Evolutionary conservation across 768 basidiomycete species (phyloP).

Genomic region (Suillus tomentosus): DNA sequence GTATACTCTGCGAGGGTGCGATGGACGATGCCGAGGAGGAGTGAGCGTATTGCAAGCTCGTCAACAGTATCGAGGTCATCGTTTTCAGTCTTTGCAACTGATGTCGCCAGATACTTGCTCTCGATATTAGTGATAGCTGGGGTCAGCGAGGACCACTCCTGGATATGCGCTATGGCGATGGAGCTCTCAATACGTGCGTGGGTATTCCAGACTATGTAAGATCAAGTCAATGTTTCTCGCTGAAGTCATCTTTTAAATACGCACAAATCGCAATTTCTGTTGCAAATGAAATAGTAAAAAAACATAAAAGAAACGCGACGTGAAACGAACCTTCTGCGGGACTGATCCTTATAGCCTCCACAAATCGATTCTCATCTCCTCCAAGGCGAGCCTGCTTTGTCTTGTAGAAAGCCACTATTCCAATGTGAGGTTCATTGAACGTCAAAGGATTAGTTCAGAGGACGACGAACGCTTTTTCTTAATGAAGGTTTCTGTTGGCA

Average conservation of each 20-base stretch:
- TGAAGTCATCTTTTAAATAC: slow-evolving; percentile 23
- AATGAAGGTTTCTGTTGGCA: slow-evolving; percentile 78
- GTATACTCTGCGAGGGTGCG: slow-evolving; percentile 53
- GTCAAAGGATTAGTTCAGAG: slow-evolving; percentile 1
- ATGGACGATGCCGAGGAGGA: slow-evolving; percentile 69
- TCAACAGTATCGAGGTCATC: slow-evolving; percentile 66
- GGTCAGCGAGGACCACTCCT: slow-evolving; percentile 50
- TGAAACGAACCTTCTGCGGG: slow-evolving; percentile 63
- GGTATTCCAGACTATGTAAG: slow-evolving; percentile 70
- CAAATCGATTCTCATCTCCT: slow-evolving; percentile 52
- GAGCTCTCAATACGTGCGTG: slow-evolving; percentile 58
- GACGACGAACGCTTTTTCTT: slow-evolving; percentile 66
- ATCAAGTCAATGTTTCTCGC: slow-evolving; percentile 14
- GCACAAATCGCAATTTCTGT: slow-evolving; percentile 72
- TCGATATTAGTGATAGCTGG: slow-evolving; percentile 42
- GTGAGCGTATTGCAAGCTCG: slow-evolving; percentile 66
- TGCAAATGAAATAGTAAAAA: slow-evolving; percentile 12
- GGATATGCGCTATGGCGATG: slow-evolving; percentile 61
- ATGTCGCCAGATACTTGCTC: slow-evolving; percentile 27
- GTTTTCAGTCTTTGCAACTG: neutral
- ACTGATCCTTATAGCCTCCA: slow-evolving; percentile 61
- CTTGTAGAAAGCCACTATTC: slow-evolving; percentile 71
- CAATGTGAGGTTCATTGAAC: slow-evolving; percentile 4
- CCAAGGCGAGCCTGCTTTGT: slow-evolving; percentile 61
- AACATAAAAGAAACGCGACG: neutral